Conservation (phyloP, 2,329 filamentous ascomycete genomes). For the Aureobasidium sp. region DNA sequence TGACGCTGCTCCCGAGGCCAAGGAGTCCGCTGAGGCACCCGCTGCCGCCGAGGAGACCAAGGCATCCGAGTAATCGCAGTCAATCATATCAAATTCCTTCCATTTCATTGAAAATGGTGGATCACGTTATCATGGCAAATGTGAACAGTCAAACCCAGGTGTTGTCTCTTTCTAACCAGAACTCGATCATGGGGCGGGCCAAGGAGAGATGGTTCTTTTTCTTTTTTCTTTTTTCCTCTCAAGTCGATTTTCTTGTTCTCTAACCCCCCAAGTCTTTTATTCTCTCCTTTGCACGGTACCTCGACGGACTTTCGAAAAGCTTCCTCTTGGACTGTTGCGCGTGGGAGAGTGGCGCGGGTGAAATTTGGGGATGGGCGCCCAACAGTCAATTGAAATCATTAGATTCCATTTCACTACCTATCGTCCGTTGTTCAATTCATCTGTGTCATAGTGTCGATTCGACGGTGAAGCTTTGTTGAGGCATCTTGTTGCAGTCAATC, state of each 20-base stretch:
- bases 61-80: constrained; percentile 34
- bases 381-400: constrained; percentile 14
- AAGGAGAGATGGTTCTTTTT: constrained; percentile 15
- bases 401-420: constrained; percentile 9
- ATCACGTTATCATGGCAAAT: constrained; percentile 17
- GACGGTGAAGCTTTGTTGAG: background rate
- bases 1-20: constrained; percentile 39
- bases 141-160: constrained; percentile 15
- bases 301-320: background rate
- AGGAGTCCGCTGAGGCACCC: constrained; percentile 46
- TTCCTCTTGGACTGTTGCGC: background rate
- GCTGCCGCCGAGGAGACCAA: constrained; percentile 49
- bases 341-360: constrained; percentile 3
- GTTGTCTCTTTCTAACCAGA: constrained; percentile 15
- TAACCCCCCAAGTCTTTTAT: constrained; percentile 6
- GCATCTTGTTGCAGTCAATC: background rate
- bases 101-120: constrained; percentile 11
- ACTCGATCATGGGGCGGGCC: constrained; percentile 14
- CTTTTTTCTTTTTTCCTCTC: constrained; percentile 12
- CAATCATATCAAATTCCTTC: constrained; percentile 4
- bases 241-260: constrained; percentile 7
- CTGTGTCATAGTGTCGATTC: background rate
- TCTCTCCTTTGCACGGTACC: constrained; percentile 8
- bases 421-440: background rate
- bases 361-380: constrained; percentile 12